Evolutionary conservation across 2,329 filamentous ascomycete species (phyloP), one percentile per base, ranked within the genome.

Genomic region (Botrytis galanthina): DNA sequence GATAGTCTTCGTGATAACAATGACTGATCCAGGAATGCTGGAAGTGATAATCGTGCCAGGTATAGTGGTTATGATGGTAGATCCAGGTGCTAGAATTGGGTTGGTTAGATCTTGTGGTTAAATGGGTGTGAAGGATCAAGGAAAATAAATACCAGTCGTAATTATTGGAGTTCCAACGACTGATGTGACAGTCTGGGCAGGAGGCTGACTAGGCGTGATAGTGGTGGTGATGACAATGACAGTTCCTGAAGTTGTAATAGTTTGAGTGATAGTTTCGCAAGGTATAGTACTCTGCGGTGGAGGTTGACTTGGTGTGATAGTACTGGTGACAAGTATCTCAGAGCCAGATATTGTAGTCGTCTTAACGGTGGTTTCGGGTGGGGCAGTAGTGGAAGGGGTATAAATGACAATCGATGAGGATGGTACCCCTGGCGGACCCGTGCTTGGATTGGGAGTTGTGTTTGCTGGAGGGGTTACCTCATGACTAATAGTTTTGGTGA

Each of bases 401-500:
- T 39, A 32, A 6, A 29, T 29, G 18, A 42, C 39, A 18, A 60
- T 46, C 26, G 37, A 8, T 26, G 70, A 48, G 18, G 46, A 66
- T 22, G 14, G 22, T 20, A n/a, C 39, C 9, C 35, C 42, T 51
- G 26, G 26, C 32, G 44, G 37, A 39, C 10, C 20, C 7, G 32
- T 42, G 39, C 35, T 68, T 22, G 48, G 26, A 12, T 29, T 16
- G 35, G 48, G 10, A 29, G 35, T 39, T 22, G 16, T 54, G 29
- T 42, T 46, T 46, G 37, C 54, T 48, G 62, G 14, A 18, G 48
- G 51, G 16, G 16, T 59, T 22, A 46, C 29, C 44, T 42, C 60
- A 66, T 12, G 7, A 32, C 37, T 70, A 20, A 62, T 39, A 35
- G 71, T 73, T 57, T 62, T 61, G 9, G 64, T 73, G 18, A 73